phyloP scores from a whole-genome alignment of 192 early-diverging fungal species.

The Podochytrium sp. region DNA sequence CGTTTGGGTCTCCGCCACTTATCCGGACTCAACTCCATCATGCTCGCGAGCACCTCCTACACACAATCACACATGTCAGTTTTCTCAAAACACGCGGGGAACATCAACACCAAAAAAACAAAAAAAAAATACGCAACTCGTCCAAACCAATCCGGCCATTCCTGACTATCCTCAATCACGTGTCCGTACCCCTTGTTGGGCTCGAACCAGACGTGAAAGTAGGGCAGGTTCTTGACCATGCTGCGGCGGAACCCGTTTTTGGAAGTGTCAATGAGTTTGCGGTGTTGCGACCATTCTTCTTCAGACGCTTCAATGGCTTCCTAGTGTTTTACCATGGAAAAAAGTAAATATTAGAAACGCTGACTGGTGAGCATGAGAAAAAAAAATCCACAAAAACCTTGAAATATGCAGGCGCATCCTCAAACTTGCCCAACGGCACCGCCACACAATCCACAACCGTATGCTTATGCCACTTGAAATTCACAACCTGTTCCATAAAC shows the following conservation, averaged over 20 bases:
- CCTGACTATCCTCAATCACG: slow-evolving; percentile 88
- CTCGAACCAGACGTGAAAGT: slow-evolving; percentile 97
- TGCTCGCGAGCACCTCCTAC: slow-evolving; percentile 79
- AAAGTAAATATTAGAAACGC: background rate
- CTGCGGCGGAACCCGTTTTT: slow-evolving; percentile 56
- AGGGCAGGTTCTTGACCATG: slow-evolving; percentile 76
- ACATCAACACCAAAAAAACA: slow-evolving; percentile 22
- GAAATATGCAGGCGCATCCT: slow-evolving; percentile 85
- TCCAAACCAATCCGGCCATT: slow-evolving; percentile 87
- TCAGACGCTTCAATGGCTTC: slow-evolving; percentile 77
- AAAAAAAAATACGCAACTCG: slow-evolving; percentile 45
- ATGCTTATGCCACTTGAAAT: slow-evolving; percentile 76
- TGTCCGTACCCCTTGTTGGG: slow-evolving; percentile 89
- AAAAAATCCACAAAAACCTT: slow-evolving; percentile 45
- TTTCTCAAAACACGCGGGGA: background rate
- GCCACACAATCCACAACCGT: slow-evolving; percentile 92
- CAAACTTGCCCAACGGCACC: slow-evolving; percentile 73
- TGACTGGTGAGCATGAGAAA: background rate
- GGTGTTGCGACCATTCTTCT: slow-evolving; percentile 91
- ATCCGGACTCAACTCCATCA: slow-evolving; percentile 78
- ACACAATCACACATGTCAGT: too few species aligned
- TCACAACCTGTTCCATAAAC: slow-evolving; percentile 91
- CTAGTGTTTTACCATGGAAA: slow-evolving; percentile 25
- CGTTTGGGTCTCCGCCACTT: slow-evolving; percentile 72
- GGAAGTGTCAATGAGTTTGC: slow-evolving; percentile 74